Conservation (phyloP, 176 grass and related monocot genomes). For the Puya raimondii region DNA sequence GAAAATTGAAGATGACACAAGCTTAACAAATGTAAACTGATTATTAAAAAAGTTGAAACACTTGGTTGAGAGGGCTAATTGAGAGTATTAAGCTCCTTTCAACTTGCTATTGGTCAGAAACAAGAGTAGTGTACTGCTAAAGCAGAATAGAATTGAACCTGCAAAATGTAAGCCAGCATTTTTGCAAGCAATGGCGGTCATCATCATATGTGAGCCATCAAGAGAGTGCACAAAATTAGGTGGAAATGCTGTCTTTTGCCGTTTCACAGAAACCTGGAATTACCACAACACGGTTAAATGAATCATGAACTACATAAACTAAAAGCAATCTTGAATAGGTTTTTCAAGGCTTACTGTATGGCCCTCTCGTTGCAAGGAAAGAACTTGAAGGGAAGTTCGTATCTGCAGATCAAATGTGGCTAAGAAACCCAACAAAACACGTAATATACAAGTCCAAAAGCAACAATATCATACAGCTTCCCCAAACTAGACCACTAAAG, state of each 20-base stretch:
- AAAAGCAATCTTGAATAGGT: neutral
- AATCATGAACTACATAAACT: conserved; percentile 9
- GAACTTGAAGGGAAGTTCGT: conserved; percentile 67
- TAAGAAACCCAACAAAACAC: neutral
- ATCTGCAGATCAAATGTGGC: conserved; percentile 28
- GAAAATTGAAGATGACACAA: too few species aligned
- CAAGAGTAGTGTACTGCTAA: neutral
- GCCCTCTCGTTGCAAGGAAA: conserved; percentile 56
- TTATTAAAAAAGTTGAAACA: too few species aligned
- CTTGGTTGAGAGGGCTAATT: neutral
- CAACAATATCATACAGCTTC: neutral
- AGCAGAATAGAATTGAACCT: conserved; percentile 30
- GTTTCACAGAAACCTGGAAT: conserved; percentile 58
- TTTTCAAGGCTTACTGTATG: conserved; percentile 39
- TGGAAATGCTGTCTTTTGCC: conserved; percentile 82
- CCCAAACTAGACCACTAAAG: neutral
- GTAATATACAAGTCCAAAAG: neutral
- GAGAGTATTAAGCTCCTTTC: neutral
- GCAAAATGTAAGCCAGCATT: conserved; percentile 80
- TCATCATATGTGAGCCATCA: conserved; percentile 99
- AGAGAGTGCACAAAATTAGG: conserved; percentile 97
- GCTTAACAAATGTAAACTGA: too few species aligned
- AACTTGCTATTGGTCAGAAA: neutral
- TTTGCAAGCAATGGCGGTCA: conserved; percentile 90
- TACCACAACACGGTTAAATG: conserved; percentile 10